phyloP scores from a whole-genome alignment of 768 basidiomycete species.

The Phaeotremella fagi region DNA sequence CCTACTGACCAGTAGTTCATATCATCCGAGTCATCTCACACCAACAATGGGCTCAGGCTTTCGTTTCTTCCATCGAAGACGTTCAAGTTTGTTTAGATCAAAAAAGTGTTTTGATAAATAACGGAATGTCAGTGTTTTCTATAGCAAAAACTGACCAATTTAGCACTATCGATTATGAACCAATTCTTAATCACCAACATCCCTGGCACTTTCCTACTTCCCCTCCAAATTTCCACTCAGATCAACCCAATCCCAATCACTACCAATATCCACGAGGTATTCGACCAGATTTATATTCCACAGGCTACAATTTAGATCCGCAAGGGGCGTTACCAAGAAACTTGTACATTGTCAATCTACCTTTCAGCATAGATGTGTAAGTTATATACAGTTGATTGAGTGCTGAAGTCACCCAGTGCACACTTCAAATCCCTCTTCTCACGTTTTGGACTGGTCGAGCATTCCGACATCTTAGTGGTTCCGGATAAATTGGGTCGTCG shows the following conservation, averaged over 20 bases:
- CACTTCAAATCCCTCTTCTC: conserved; percentile 30
- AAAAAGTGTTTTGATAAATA: conserved; percentile 8
- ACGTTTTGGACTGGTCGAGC: conserved; percentile 31
- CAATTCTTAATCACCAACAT: neutral
- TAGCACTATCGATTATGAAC: neutral
- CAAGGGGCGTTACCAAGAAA: conserved; percentile 26
- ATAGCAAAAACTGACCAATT: neutral
- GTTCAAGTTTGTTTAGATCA: conserved; percentile 14
- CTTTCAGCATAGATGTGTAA: conserved; percentile 32
- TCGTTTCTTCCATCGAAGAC: conserved; percentile 23
- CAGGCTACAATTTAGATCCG: conserved; percentile 19
- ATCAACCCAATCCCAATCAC: neutral
- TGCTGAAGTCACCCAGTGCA: conserved; percentile 3
- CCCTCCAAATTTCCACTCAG: neutral
- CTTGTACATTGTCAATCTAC: conserved; percentile 35
- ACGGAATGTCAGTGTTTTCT: conserved; percentile 20
- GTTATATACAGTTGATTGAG: conserved; percentile 3
- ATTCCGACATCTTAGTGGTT: conserved; percentile 32
- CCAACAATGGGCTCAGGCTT: conserved; percentile 34
- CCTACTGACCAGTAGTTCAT: conserved; percentile 3
- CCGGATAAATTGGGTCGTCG: conserved; percentile 34
- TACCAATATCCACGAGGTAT: neutral
- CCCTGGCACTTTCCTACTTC: neutral
- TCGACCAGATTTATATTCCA: conserved; percentile 4
- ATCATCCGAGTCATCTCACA: conserved; percentile 14